phyloP scores from a whole-genome alignment of 2,329 filamentous ascomycete species.

The Cordyceps fumosorosea region DNA sequence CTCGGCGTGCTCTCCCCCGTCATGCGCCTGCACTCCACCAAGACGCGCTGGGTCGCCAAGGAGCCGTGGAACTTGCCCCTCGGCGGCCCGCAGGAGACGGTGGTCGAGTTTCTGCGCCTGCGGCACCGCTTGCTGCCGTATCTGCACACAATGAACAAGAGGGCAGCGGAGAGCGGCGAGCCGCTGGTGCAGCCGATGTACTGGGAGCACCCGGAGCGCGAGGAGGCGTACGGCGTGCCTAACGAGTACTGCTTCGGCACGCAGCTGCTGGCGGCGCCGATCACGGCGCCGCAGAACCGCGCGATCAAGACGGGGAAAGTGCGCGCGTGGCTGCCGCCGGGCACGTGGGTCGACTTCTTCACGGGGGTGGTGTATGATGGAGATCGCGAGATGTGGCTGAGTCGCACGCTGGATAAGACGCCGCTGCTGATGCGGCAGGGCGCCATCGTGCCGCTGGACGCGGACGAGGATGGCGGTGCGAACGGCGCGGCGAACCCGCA shows the following conservation, averaged over 20 bases:
- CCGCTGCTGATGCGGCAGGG: conserved; percentile 52
- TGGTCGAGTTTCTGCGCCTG: conserved; percentile 44
- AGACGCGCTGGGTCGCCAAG: conserved; percentile 51
- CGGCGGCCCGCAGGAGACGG: conserved; percentile 35
- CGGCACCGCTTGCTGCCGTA: conserved; percentile 56
- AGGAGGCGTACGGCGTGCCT: conserved; percentile 48
- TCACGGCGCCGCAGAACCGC: conserved; percentile 43
- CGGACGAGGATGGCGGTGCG: conserved; percentile 23
- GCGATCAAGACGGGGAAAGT: conserved; percentile 40
- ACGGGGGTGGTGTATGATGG: conserved; percentile 52
- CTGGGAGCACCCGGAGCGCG: conserved; percentile 47
- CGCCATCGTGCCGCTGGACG: conserved; percentile 51
- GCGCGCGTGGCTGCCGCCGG: conserved; percentile 50
- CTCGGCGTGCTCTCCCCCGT: conserved; percentile 51
- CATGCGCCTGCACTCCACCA: conserved; percentile 48
- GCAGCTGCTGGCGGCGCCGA: conserved; percentile 48
- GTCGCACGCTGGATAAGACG: conserved; percentile 40
- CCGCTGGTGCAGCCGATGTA: conserved; percentile 57
- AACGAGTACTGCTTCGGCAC: conserved; percentile 56
- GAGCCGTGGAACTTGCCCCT: conserved; percentile 53
- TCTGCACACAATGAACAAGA: conserved; percentile 50
- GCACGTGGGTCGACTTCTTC: conserved; percentile 51
- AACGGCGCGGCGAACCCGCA: conserved; percentile 44
- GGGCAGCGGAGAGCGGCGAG: conserved; percentile 35
- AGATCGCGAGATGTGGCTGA: conserved; percentile 43